Evolutionary conservation across 108 stramenopile genomes (phyloP), one percentile per base, ranked within the genome.

Genomic region (Ochromonas danica): DNA sequence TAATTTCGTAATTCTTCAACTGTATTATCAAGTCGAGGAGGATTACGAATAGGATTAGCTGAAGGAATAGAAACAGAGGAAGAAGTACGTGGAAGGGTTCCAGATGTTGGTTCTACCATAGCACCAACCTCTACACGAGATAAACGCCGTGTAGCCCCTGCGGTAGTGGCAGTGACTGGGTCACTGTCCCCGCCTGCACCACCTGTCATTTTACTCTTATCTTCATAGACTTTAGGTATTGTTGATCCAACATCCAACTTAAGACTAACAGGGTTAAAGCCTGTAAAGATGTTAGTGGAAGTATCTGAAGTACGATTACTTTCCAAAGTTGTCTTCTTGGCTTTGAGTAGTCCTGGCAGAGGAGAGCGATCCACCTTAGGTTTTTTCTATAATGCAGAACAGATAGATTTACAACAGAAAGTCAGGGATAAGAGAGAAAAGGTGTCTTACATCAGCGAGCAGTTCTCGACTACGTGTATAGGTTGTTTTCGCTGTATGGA

Each of bases 1-100:
- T 84, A 84, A 22, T 71, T 40, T 17, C 83, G 78, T 30, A 84
- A 33, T 36, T 67, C 63, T 31, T 67, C 63, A 31, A 67, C 35
- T 67, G 63, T 25, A 10, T 36, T 33, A 36, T 67, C 31, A 3
- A 25, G 33, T 67, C 35, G 6, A 28, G 31, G 63, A 35, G 17
- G 14, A 33, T 67, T 67, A 25, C 3, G 63, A 67, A 35, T 22
- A 67, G 63, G 33, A 10, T 33, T 31, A 31, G 63, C 10, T 35
- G 17, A 36, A 31, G 31, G 63, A n/a, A n/a, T 36, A 36, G 63
- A 36, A 14, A 10, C 10, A 14, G 31, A 67, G 63, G 63, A 31
- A 51, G 45, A 22, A 51, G 22, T 51, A 51, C 45, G 6, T 14
- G 45, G 6, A 51, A 14, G 22, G n/a, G n/a, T n/a, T n/a, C n/a